A percentile compares a stretch with the other conserved stretches of the same genome.
phyloP scores from a whole-genome alignment of 1,284 basidiomycete species.

The Lentinula novae-zelandiae region DNA sequence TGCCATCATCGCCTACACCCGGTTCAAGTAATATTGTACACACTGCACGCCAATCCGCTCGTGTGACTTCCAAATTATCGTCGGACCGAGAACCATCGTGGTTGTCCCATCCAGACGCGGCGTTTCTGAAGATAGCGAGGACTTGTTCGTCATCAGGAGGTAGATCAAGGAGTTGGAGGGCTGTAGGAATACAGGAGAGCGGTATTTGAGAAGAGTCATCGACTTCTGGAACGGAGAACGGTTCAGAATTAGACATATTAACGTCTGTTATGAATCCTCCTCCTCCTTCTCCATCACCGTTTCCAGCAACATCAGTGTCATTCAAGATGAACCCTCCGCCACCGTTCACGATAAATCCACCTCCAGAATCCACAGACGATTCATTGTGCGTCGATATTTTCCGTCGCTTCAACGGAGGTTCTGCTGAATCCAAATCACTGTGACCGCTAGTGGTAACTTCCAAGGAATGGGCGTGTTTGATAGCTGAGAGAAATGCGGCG shows the following conservation, averaged over 20 bases:
- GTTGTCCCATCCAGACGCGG: constrained; percentile 60
- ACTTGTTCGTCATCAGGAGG: constrained; percentile 66
- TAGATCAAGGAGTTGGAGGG: constrained; percentile 60
- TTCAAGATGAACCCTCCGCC: constrained; percentile 8
- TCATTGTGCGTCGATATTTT: not conserved
- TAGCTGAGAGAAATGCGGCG: constrained; percentile 5
- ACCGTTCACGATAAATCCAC: constrained; percentile 5
- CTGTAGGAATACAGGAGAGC: constrained; percentile 55
- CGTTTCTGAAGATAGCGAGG: constrained; percentile 65
- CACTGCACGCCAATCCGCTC: constrained; percentile 70
- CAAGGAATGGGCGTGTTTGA: not conserved
- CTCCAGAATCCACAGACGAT: not conserved
- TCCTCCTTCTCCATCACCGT: not conserved
- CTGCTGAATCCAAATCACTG: not conserved
- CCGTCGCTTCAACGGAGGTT: constrained; percentile 1
- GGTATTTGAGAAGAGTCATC: constrained; percentile 31
- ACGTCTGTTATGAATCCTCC: constrained; percentile 6
- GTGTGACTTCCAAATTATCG: constrained; percentile 35
- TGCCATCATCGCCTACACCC: constrained; percentile 20
- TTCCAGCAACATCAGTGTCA: not conserved
- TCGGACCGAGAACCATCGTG: constrained; percentile 13
- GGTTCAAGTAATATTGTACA: constrained; percentile 63
- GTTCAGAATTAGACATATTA: not conserved
- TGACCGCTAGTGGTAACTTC: no score
- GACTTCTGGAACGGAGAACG: not conserved